Conservation (phyloP, 768 basidiomycete genomes). For the Panaeolus cyanescens region DNA sequence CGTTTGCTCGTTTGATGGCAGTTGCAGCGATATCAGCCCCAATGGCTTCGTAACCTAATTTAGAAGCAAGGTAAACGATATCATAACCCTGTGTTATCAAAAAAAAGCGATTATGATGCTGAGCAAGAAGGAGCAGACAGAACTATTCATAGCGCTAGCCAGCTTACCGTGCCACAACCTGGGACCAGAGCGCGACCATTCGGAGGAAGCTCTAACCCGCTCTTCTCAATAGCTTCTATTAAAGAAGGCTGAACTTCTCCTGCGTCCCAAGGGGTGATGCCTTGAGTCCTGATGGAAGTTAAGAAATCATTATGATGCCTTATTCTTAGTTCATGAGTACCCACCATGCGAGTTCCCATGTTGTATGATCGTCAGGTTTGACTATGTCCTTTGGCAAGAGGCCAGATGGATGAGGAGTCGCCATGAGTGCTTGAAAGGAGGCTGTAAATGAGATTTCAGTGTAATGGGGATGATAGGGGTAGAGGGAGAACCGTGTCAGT, state of each 20-base stretch:
- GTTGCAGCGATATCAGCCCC: conserved; percentile 61
- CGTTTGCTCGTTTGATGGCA: conserved; percentile 49
- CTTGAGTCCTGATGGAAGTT: not conserved
- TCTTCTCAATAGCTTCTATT: conserved; percentile 48
- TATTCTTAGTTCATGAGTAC: not conserved
- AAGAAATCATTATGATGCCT: no score
- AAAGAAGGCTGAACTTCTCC: conserved; percentile 58
- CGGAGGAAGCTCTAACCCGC: conserved; percentile 43
- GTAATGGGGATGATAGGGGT: not conserved
- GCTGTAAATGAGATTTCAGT: no score
- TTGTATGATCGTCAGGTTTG: conserved; percentile 22
- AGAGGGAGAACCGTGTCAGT: not conserved
- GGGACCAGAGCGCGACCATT: conserved; percentile 32
- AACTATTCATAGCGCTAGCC: not conserved
- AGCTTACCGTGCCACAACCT: conserved; percentile 53
- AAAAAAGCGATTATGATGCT: not conserved
- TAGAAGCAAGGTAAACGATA: conserved; percentile 50
- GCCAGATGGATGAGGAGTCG: not conserved
- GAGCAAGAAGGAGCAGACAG: not conserved
- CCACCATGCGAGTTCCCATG: conserved; percentile 31
- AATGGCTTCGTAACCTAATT: conserved; percentile 46
- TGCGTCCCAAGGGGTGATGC: conserved; percentile 64
- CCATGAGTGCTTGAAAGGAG: not conserved
- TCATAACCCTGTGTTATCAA: conserved; percentile 57
- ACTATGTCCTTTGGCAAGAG: conserved; percentile 16